phyloP scores from a whole-genome alignment of 306 rosid species.

The Psophocarpus tetragonolobus region DNA sequence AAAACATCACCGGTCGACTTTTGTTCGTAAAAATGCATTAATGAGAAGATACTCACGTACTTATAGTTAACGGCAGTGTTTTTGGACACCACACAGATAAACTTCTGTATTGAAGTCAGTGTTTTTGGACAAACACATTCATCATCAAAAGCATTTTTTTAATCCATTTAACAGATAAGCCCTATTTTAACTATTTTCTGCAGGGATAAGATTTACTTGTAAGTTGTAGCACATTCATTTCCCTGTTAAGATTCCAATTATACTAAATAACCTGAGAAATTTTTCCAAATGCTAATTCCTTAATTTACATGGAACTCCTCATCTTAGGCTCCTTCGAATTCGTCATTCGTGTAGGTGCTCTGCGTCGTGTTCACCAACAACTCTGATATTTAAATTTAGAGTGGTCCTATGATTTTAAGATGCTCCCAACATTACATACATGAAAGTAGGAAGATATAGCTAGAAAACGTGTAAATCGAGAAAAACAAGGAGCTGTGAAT shows the following conservation, averaged over 20 bases:
- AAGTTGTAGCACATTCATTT: background rate
- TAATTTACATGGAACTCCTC: background rate
- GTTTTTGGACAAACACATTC: background rate
- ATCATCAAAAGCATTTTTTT: background rate
- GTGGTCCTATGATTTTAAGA: background rate
- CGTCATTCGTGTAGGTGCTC: background rate
- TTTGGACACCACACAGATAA: background rate
- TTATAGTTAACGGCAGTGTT: background rate
- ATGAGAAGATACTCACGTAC: background rate
- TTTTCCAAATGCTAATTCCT: background rate
- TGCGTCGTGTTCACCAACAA: background rate
- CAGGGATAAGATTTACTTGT: background rate
- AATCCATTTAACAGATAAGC: background rate
- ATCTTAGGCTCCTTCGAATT: background rate
- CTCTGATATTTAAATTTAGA: background rate
- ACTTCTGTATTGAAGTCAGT: background rate
- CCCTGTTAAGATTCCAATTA: background rate
- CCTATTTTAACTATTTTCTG: background rate
- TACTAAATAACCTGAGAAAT: background rate
- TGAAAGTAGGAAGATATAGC: background rate
- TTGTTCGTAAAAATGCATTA: background rate
- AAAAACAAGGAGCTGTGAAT: background rate
- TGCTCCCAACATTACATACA: background rate
- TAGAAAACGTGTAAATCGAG: background rate
- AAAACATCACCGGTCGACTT: background rate